These are phyloP conservation scores for Mycena vitilis DNA, from an alignment of 768 basidiomycete genomes.

Conservation along the genomic window DNA sequence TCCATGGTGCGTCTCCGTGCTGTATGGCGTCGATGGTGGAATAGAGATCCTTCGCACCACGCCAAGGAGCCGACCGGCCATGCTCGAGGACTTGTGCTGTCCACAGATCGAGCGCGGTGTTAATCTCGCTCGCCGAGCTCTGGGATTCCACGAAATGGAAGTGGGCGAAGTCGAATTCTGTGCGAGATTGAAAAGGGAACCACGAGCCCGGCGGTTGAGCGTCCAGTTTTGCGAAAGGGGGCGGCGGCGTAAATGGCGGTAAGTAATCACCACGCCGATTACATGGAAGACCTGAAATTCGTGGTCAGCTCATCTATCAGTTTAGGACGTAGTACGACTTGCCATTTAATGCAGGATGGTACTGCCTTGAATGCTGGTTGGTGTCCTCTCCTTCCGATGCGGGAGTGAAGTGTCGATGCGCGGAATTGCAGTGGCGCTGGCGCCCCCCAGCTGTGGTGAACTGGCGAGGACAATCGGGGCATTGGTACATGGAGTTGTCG, in stretches of 20 bases:
- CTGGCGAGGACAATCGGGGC: neutral
- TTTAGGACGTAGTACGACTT: no score
- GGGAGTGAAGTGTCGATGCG: constrained; percentile 4
- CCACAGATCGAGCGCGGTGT: neutral
- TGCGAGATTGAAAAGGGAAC: neutral
- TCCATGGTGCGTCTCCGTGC: constrained; percentile 13
- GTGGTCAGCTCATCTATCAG: neutral
- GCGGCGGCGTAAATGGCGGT: neutral
- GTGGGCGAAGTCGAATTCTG: constrained; percentile 14
- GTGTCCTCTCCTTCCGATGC: neutral
- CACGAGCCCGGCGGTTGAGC: constrained; percentile 1
- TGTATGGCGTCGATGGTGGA: neutral
- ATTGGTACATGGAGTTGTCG: neutral
- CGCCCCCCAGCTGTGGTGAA: neutral
- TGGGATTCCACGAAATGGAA: constrained; percentile 12
- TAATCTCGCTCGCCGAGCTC: constrained; percentile 1
- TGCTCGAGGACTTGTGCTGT: neutral
- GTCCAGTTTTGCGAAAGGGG: neutral
- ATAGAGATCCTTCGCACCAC: neutral
- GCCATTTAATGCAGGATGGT: neutral
- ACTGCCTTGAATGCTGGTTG: neutral
- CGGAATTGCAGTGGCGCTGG: neutral
- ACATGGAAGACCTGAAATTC: neutral
- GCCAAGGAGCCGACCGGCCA: neutral
- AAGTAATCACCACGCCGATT: neutral